These are phyloP conservation scores for Zygoascus bituminiphila DNA, from an alignment of 805 yeast species.

Conservation along the genomic window DNA sequence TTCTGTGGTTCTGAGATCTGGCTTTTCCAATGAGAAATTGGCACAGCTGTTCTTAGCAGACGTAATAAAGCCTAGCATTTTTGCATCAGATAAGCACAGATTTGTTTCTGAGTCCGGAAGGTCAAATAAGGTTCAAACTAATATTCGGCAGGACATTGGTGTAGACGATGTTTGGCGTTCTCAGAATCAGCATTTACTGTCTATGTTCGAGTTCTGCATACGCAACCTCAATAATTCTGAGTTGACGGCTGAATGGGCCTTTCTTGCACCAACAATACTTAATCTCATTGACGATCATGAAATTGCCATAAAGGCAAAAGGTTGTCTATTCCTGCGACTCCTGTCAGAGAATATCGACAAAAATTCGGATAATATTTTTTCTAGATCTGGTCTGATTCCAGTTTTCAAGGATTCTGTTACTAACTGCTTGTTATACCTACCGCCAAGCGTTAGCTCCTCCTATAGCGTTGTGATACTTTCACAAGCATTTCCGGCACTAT, in stretches of 20 bases:
- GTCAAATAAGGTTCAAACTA: background rate
- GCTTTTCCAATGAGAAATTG: background rate
- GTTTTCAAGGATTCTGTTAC: conserved; percentile 24
- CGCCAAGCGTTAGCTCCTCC: conserved; percentile 22
- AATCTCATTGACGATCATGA: conserved; percentile 25
- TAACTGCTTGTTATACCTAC: conserved; percentile 25
- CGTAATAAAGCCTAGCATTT: background rate
- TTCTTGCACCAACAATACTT: conserved; percentile 26
- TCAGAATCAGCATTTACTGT: conserved; percentile 1
- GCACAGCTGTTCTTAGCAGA: background rate
- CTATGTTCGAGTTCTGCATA: conserved; percentile 6
- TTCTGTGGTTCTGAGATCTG: background rate
- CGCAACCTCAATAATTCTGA: background rate
- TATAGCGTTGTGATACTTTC: conserved; percentile 15
- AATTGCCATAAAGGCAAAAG: conserved; percentile 18
- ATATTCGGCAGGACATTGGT: background rate
- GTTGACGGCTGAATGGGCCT: conserved; percentile 21
- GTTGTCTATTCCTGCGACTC: conserved; percentile 13
- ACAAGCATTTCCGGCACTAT: conserved; percentile 38
- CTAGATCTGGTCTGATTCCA: conserved; percentile 22
- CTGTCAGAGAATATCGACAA: conserved; percentile 10
- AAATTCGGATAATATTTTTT: conserved; percentile 5
- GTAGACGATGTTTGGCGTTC: conserved; percentile 7
- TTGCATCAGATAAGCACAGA: background rate
- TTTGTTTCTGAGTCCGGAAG: conserved; percentile 2